Evolutionary conservation across 768 basidiomycete species (phyloP).

Genomic region (Kondoa subrosea): DNA sequence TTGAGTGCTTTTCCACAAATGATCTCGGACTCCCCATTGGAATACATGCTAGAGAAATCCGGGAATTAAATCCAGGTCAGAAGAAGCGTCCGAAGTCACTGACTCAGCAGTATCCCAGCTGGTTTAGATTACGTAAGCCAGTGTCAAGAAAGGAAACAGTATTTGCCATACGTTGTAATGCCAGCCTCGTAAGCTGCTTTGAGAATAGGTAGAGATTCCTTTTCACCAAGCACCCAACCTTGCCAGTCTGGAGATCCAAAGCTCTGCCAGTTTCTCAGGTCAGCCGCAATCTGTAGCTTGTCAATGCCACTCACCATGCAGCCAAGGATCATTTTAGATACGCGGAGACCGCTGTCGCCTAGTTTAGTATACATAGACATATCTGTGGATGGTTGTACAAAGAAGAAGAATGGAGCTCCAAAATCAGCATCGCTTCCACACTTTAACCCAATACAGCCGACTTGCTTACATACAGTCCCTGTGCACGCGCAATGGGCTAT

Average conservation of each 20-base stretch:
- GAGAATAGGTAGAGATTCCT: slow-evolving; percentile 28
- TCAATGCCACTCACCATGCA: slow-evolving; percentile 28
- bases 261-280: too few relatives aligned
- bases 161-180: too few relatives aligned
- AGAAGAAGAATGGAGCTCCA: background rate
- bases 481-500: background rate
- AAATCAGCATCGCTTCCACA: background rate
- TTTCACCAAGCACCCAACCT: slow-evolving; percentile 28
- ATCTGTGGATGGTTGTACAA: background rate
- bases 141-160: too few relatives aligned
- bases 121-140: slow-evolving; percentile 49
- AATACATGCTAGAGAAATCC: slow-evolving; percentile 38
- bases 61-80: background rate
- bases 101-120: slow-evolving; percentile 39
- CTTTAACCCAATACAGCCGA: background rate
- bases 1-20: slow-evolving; percentile 58
- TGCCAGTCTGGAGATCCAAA: slow-evolving; percentile 4
- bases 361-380: slow-evolving; percentile 28
- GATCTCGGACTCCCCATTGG: slow-evolving; percentile 48
- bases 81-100: background rate
- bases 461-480: background rate
- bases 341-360: slow-evolving; percentile 42
- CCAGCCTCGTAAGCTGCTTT: slow-evolving; percentile 14
- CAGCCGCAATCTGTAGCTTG: too few relatives aligned
- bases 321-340: slow-evolving; percentile 43